phyloP scores from a whole-genome alignment of 2,329 filamentous ascomycete genomes.

The Berkeleyomyces rouxiae region DNA sequence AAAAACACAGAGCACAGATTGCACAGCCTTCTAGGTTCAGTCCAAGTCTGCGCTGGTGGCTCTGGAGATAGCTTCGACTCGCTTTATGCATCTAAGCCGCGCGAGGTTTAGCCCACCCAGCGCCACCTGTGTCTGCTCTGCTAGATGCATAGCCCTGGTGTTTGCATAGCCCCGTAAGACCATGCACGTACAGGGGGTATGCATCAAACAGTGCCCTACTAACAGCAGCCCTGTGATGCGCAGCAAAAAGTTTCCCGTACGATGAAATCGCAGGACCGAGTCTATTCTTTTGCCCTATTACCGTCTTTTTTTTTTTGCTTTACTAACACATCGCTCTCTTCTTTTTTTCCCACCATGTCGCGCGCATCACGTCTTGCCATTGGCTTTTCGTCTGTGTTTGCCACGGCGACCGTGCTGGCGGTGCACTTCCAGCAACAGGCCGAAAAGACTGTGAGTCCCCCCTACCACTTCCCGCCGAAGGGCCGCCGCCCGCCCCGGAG shows the following conservation, averaged over 20 bases:
- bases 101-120: neutral
- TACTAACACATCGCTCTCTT: neutral
- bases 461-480: neutral
- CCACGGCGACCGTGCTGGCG: slow-evolving; percentile 59
- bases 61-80: too few species aligned
- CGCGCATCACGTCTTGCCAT: slow-evolving; percentile 78
- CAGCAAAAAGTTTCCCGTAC: neutral
- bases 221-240: neutral
- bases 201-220: neutral
- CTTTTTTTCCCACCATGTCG: slow-evolving; percentile 46
- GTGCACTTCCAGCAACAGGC: slow-evolving; percentile 80
- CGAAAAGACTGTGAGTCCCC: slow-evolving; percentile 56
- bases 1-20: too few species aligned
- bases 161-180: neutral
- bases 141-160: neutral
- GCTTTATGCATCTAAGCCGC: neutral
- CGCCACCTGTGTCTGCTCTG: neutral
- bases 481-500: neutral
- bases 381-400: slow-evolving; percentile 56
- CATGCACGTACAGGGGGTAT: neutral
- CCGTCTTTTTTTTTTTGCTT: neutral
- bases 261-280: neutral
- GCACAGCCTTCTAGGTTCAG: too few species aligned
- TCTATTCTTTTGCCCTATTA: neutral
- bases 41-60: too few species aligned